These are phyloP conservation scores for Ophiostoma tasmaniense DNA, from an alignment of 2,329 filamentous ascomycete species.

Conservation along the genomic window DNA sequence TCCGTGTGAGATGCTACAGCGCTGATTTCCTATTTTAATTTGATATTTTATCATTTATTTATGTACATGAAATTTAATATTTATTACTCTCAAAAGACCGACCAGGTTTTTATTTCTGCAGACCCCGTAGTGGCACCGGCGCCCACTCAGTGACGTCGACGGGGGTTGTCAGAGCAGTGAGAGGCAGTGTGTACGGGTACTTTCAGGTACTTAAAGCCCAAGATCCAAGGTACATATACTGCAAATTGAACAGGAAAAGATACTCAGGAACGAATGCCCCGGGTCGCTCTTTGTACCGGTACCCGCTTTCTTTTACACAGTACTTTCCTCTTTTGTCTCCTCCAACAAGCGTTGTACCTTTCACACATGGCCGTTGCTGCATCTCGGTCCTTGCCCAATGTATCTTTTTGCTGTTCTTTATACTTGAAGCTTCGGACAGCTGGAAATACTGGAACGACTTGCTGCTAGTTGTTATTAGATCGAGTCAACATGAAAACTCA, in stretches of 20 bases:
- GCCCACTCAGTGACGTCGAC: constrained; percentile 4
- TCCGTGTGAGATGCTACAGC: background rate
- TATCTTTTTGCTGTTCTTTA: background rate
- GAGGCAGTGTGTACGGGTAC: background rate
- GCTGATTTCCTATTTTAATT: background rate
- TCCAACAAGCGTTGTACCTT: background rate
- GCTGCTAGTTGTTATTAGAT: background rate
- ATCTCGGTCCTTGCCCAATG: background rate
- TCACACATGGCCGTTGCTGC: background rate
- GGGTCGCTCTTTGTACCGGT: background rate
- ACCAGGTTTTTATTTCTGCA: background rate
- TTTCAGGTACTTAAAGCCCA: background rate
- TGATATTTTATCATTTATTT: background rate
- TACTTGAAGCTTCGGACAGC: background rate
- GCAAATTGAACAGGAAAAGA: fast-evolving
- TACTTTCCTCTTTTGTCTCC: constrained; percentile 6
- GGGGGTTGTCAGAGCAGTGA: background rate
- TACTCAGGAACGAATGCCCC: background rate
- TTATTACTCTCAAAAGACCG: background rate
- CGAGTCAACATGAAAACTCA: background rate
- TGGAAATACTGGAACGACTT: background rate
- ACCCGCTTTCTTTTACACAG: background rate
- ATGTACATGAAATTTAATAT: background rate
- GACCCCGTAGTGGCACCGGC: background rate
- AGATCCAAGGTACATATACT: background rate